Base-by-base conservation (phyloP, 208 protist genomes). In the Acanthamoeba healyi region DNA sequence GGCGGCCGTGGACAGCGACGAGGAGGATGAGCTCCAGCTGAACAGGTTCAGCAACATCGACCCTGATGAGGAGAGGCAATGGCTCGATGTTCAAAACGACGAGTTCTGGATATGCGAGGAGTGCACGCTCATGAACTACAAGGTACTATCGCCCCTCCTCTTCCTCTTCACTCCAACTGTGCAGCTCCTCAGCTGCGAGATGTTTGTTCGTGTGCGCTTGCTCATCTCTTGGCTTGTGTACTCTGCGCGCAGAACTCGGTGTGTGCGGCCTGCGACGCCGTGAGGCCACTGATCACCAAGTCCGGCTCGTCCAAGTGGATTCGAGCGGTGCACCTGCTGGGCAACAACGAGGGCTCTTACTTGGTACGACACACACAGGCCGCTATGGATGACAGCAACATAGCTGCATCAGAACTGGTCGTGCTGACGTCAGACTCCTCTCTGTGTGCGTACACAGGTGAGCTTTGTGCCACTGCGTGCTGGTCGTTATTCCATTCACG, bases 301-400 rank as follows among this genome's bases (percentile, higher is more conserved):
- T 77, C 67, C 24, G 67, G 67, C 17, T 77, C 67, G 10, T 77
- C 67, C 67, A 22, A 44, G 17, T 77, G 67, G 67, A 77, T 77
- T 15, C 29, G 38, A 19, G 67, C 67, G 10, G 36, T 77, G 24
- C 67, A 77, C 38, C 38, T 77, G 38, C 3, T 77, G 67, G 67
- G 67, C 67, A 77, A 77, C 67, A 77, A 77, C 67, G 67, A 77
- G 2, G 67, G 67, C 67, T 38, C 67, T 5, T 77, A 77, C 22
- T 36, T 77, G 32, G 67, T 77, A 4, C 67, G 7, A 5, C 19
- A 72, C 9, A 19, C 36, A 19, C 36, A n/a, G n/a, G n/a, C n/a
- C n/a, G n/a, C n/a, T n/a, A n/a, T n/a, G n/a, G n/a, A n/a, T 19
- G 54, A 15, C 54, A 24, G 24, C 54, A 61, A 19, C 54, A 19